Conservation (phyloP, 768 basidiomycete species). For the Leccinum subgranulosum region DNA sequence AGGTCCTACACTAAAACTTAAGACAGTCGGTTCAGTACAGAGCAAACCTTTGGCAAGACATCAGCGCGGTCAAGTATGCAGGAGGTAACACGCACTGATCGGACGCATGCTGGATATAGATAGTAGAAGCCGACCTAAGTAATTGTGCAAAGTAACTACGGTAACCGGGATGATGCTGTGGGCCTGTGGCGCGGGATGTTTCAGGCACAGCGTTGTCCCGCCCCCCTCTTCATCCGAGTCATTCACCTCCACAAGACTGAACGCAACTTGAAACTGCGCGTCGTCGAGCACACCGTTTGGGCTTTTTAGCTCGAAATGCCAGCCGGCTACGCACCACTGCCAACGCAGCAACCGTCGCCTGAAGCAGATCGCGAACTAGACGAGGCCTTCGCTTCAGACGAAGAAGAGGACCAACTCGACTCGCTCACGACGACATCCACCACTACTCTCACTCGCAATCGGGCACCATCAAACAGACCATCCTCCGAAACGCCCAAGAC, state of each 20-base stretch:
- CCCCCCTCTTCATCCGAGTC: not conserved
- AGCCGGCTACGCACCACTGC: conserved; percentile 51
- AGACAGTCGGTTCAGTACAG: conserved; percentile 61
- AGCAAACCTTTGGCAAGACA: conserved; percentile 17
- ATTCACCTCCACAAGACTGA: not conserved
- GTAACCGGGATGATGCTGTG: too few relatives aligned
- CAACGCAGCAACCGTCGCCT: conserved; percentile 44
- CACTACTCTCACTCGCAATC: conserved; percentile 6
- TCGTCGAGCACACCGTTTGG: not conserved
- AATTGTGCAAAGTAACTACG: too few relatives aligned
- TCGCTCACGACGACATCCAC: conserved; percentile 33
- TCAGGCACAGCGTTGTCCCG: not conserved
- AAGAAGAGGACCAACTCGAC: conserved; percentile 35
- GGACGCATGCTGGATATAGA: conserved; percentile 72
- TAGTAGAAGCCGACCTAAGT: too few relatives aligned
- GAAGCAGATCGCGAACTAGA: conserved; percentile 62
- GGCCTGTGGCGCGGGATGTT: not conserved
- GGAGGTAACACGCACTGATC: conserved; percentile 52
- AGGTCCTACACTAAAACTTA: conserved; percentile 62
- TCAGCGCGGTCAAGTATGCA: not conserved
- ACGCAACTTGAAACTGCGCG: not conserved
- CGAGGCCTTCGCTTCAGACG: conserved; percentile 69
- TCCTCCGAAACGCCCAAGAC: conserved; percentile 17
- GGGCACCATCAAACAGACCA: conserved; percentile 13
- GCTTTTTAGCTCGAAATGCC: conserved; percentile 37